Percentiles rank a stretch among this genome's conserved stretches.
These are phyloP conservation scores for Beauveria bassiana DNA, from an alignment of 2,329 filamentous ascomycete species.

Conservation along the genomic window DNA sequence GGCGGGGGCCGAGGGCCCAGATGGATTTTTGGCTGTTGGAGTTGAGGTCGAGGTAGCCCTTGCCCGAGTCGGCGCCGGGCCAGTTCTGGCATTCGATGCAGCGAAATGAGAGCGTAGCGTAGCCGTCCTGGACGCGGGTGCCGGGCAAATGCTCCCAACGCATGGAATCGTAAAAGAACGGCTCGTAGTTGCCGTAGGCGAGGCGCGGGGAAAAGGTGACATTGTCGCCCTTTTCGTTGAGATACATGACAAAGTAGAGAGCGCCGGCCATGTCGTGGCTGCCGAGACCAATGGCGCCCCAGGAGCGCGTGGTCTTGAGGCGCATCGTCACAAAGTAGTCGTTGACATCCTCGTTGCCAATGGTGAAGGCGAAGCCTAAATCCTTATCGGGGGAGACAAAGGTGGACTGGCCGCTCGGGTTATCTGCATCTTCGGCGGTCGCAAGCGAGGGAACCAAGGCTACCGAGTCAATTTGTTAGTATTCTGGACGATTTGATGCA, in stretches of 20 bases:
- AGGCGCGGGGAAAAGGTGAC: constrained; percentile 50
- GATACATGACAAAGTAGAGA: constrained; percentile 49
- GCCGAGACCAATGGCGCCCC: constrained; percentile 49
- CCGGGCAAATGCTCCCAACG: constrained; percentile 36
- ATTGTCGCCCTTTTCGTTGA: constrained; percentile 35
- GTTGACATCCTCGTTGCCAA: constrained; percentile 36
- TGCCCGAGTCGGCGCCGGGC: constrained; percentile 23
- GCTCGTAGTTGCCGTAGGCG: constrained; percentile 43
- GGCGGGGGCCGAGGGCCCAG: constrained; percentile 47
- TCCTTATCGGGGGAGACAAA: constrained; percentile 37
- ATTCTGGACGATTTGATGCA: background rate
- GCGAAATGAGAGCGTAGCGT: constrained; percentile 41
- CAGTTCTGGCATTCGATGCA: constrained; percentile 46
- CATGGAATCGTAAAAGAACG: constrained; percentile 36
- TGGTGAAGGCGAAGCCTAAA: constrained; percentile 42
- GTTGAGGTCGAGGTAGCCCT: constrained; percentile 42
- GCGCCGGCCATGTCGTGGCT: constrained; percentile 42
- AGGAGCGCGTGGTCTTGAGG: constrained; percentile 37
- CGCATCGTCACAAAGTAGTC: constrained; percentile 49
- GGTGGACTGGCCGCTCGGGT: constrained; percentile 28
- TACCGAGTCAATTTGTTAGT: background rate
- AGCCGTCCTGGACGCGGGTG: constrained; percentile 39
- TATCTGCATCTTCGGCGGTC: constrained; percentile 21
- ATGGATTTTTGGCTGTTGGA: constrained; percentile 41
- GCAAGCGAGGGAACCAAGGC: constrained; percentile 15